Evolutionary conservation across 805 yeast genomes (phyloP), one percentile per base, ranked within the genome.

Genomic region (Cyberlindnera nakhonratchasimensis): DNA sequence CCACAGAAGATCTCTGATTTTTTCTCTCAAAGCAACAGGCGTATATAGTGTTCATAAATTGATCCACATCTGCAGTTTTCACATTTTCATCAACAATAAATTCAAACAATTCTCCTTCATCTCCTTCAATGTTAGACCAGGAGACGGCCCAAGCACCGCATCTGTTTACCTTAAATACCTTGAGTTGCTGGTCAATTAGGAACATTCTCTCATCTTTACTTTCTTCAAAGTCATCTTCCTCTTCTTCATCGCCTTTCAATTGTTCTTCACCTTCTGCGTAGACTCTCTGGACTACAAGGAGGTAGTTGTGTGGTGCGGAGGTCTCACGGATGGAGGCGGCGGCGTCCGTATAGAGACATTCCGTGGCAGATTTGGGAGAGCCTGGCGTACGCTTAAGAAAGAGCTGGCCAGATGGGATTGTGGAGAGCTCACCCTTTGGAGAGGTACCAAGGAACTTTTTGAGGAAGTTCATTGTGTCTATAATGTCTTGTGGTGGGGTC

Each of bases 61-160:
- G 69, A 24, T 82, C 78, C 29, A 83, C 76, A 20, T 70, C 76
- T 13, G 66, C 45, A 12, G 55, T 50, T 8, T 77, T 67, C n/a
- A 80, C 75, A 12, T 74, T 72, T 36, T 72, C 74, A 47, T 80
- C 86, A 37, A 87, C 77, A 18, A 84, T 72, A 63, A 86, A 90
- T 62, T 89, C 95, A 62, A 83, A 88, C 48, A 71, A 66, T 56
- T 90, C 97, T 19, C 88, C 96, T 5, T 72, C 70, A 54, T 90
- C 96, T n/a, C 96, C 96, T 33, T 79, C 80, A 28, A 79, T 58
- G 60, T 93, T 96, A 12, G 66, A 71, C 98, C 98, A 91, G 0
- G 82, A 69, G 21, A 91, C 73, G 2, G 81, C 78, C 29, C 70
- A 65, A 4, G 73, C 66, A 1, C 82, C 85, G 28, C 77, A 75